A percentile compares a stretch with the other conserved stretches of the same genome.
Conservation (phyloP, 2,329 filamentous ascomycete genomes). For the Neofusicoccum umdonicola region DNA sequence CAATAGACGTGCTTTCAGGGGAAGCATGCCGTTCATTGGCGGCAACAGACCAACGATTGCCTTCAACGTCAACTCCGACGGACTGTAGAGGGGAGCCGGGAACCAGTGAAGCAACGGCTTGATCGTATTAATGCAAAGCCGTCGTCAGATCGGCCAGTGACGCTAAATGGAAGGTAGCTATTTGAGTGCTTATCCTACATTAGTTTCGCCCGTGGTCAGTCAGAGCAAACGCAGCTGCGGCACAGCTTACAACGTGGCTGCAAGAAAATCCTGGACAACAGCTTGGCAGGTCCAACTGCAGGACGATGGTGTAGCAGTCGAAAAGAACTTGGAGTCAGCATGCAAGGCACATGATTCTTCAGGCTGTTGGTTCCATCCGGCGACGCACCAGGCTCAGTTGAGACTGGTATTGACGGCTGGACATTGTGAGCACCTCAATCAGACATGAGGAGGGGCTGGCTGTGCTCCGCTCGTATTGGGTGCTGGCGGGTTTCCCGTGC, state of each 20-base stretch:
- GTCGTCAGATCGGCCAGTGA: neutral
- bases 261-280: neutral
- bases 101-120: neutral
- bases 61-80: neutral
- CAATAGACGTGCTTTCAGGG: neutral
- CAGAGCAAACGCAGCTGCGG: neutral
- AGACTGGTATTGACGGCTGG: neutral
- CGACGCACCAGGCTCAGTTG: neutral
- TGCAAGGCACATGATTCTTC: neutral
- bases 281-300: neutral
- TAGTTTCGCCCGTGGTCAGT: neutral
- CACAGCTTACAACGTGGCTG: constrained; percentile 4
- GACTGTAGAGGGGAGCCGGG: constrained; percentile 11
- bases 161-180: neutral
- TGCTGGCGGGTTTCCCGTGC: neutral
- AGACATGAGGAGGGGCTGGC: neutral
- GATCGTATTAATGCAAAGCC: constrained; percentile 2
- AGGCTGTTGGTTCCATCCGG: neutral
- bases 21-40: neutral
- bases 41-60: neutral
- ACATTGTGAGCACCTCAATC: neutral
- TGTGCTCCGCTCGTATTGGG: neutral
- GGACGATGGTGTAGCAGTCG: neutral
- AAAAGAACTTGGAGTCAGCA: neutral
- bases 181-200: neutral